These are phyloP conservation scores for Exophiala sp. DNA, from an alignment of 2,329 filamentous ascomycete genomes.

Conservation along the genomic window DNA sequence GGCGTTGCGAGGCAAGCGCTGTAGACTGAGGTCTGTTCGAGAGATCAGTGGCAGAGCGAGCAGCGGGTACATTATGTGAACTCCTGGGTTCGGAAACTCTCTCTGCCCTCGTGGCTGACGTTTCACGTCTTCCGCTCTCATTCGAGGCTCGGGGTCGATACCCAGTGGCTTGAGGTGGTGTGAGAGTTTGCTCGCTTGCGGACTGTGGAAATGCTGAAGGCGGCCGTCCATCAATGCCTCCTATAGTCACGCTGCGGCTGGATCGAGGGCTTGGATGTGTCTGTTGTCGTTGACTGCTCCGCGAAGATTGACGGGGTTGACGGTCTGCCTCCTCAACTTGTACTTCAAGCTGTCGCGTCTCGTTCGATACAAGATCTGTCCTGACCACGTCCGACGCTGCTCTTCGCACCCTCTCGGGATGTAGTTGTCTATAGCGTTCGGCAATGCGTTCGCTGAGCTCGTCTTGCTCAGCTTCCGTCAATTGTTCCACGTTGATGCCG, in stretches of 20 bases:
- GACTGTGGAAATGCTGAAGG: slow-evolving; percentile 16
- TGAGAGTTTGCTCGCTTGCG: slow-evolving; percentile 12
- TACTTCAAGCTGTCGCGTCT: slow-evolving; percentile 36
- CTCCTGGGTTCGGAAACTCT: slow-evolving; percentile 33
- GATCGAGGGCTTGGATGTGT: slow-evolving; percentile 21
- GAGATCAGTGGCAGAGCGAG: slow-evolving; percentile 62
- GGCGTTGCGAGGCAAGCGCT: slow-evolving; percentile 11
- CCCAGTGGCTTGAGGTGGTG: slow-evolving; percentile 8
- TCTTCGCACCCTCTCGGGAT: slow-evolving; percentile 51
- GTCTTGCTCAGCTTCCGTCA: slow-evolving; percentile 77
- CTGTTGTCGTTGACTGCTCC: slow-evolving; percentile 14
- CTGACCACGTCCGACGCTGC: slow-evolving; percentile 35
- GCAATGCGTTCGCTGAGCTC: slow-evolving; percentile 87
- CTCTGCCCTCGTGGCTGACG: slow-evolving; percentile 32
- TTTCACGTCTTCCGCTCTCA: slow-evolving; percentile 28
- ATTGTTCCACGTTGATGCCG: slow-evolving; percentile 79
- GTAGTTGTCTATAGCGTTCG: slow-evolving; percentile 74
- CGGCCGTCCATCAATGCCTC: slow-evolving; percentile 6
- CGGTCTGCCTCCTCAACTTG: slow-evolving; percentile 36
- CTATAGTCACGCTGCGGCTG: slow-evolving; percentile 15
- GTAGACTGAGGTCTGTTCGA: slow-evolving; percentile 32
- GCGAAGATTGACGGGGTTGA: slow-evolving; percentile 32
- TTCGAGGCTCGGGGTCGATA: slow-evolving; percentile 30
- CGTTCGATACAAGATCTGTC: slow-evolving; percentile 27
- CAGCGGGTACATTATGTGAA: slow-evolving; percentile 33